These are phyloP conservation scores for Martiniozyma asiatica DNA, from an alignment of 1,139 yeast genomes.

Conservation along the genomic window DNA sequence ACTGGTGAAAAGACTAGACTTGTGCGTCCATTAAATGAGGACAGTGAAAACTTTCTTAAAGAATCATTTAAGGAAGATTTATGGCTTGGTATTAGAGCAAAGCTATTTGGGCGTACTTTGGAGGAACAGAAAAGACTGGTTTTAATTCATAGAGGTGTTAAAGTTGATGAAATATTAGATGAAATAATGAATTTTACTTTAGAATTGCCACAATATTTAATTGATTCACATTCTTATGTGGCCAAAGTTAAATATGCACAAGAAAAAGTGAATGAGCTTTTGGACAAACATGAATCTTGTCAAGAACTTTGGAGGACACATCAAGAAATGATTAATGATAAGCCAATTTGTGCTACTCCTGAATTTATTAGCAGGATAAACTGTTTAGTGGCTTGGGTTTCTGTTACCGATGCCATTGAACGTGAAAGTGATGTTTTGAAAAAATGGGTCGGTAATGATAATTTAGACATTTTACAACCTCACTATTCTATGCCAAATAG, in stretches of 20 bases:
- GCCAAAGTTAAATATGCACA: constrained; percentile 20
- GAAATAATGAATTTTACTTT: constrained; percentile 56
- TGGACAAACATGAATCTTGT: constrained; percentile 55
- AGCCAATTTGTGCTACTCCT: constrained; percentile 55
- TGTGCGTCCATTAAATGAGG: constrained; percentile 35
- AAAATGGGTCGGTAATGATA: constrained; percentile 73
- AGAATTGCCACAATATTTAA: constrained; percentile 20
- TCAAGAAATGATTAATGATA: constrained; percentile 68
- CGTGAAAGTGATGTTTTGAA: constrained; percentile 45
- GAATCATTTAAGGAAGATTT: constrained; percentile 62
- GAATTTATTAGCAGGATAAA: constrained; percentile 60
- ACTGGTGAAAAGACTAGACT: constrained; percentile 82
- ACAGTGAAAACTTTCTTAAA: constrained; percentile 37
- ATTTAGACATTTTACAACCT: constrained; percentile 42
- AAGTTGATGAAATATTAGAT: constrained; percentile 62
- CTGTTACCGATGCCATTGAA: constrained; percentile 59
- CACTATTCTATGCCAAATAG: too few species aligned
- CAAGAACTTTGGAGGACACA: constrained; percentile 72
- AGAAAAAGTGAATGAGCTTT: constrained; percentile 41
- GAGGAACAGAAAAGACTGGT: constrained; percentile 69
- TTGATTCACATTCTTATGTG: constrained; percentile 18
- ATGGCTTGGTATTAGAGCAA: constrained; percentile 75
- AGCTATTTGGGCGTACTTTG: constrained; percentile 67
- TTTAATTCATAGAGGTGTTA: constrained; percentile 54
- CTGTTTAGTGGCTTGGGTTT: constrained; percentile 76